Conservation (phyloP, 371 early-diverging fungal species). For the Catenaria anguillulae region DNA sequence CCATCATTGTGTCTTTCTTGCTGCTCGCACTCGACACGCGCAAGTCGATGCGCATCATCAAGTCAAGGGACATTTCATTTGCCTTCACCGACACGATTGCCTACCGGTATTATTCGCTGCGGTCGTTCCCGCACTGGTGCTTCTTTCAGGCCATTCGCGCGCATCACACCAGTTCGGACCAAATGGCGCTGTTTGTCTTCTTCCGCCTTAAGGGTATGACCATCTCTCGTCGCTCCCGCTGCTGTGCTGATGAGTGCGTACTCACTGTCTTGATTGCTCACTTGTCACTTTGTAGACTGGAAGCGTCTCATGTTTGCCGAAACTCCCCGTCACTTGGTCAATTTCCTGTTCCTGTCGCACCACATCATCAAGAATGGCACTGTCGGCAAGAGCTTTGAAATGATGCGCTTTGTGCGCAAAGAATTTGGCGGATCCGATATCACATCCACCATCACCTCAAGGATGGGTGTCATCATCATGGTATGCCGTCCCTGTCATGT, state of each 20-base stretch:
- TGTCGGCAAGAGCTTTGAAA: slow-evolving; percentile 10
- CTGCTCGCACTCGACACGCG: slow-evolving; percentile 52
- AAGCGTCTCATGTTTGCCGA: slow-evolving; percentile 71
- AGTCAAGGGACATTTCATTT: slow-evolving; percentile 54
- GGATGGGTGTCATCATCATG: no score
- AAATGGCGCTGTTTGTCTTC: slow-evolving; percentile 70
- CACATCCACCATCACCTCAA: no score
- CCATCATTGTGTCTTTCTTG: slow-evolving; percentile 49
- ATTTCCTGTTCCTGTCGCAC: slow-evolving; percentile 24
- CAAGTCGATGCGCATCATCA: slow-evolving; percentile 48
- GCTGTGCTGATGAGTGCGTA: slow-evolving; percentile 20
- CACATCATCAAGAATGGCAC: background rate
- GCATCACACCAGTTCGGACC: slow-evolving; percentile 45
- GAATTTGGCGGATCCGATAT: no score
- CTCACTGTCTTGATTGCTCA: no score
- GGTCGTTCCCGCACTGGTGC: slow-evolving; percentile 58
- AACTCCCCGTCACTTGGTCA: slow-evolving; percentile 64
- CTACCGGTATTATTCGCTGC: slow-evolving; percentile 41
- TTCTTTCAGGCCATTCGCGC: slow-evolving; percentile 56
- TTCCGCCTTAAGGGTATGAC: slow-evolving; percentile 57
- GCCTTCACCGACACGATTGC: slow-evolving; percentile 61
- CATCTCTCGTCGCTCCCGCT: slow-evolving; percentile 18
- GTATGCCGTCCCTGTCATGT: no score
- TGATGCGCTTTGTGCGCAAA: slow-evolving; percentile 20
- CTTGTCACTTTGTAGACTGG: no score